Evolutionary conservation across 2,329 filamentous ascomycete species (phyloP), one percentile per base, ranked within the genome.

Genomic region (Microdochium paspali): DNA sequence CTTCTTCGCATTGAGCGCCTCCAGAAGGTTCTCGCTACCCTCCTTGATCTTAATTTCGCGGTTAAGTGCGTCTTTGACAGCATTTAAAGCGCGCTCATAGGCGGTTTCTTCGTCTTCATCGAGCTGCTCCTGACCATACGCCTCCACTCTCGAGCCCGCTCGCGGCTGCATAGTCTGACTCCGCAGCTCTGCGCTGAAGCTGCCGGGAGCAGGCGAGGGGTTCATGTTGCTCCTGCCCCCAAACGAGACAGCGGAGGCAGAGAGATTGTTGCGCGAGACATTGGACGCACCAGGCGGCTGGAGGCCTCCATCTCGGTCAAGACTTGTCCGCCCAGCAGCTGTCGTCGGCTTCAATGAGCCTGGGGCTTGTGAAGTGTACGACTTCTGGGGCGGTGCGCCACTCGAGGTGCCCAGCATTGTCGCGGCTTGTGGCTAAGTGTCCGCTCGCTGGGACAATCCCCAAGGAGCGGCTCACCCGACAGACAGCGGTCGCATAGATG

Each of bases 41-140:
- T 91, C 87, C 66, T 95, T 96, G 63, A 98, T 97, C 73, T 97
- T 97, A 70, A 90, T 84, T 69, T 98, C 94, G 59, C 94, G 91
- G 56, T 90, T 91, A 53, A 98, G 84, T 60, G 85, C 80, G 57
- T 96, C 90, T 59, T 85, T 84, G 52, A 96, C 76, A 46, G 80
- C 74, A 21, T 82, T 78, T 58, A 95, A 81, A 35, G 82, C 78
- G 65, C 89, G 82, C 63, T 95, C 89, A 13, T 82, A 76, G 15
- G 62, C 52, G 56, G 70, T 55, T 58, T 66, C 66, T 50, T 80
- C 78, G 46, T 82, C 80, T 54, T 87, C 84, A 47, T 85, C 83
- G 30, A 78, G 61, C 58, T 77, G 79, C 49, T 81, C 78, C 56
- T 76, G 65, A 56, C 67, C 68, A 55, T 70, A 71, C 28, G 67